Evolutionary conservation across 768 basidiomycete genomes (phyloP).

Genomic region (Termitomyces sp.): DNA sequence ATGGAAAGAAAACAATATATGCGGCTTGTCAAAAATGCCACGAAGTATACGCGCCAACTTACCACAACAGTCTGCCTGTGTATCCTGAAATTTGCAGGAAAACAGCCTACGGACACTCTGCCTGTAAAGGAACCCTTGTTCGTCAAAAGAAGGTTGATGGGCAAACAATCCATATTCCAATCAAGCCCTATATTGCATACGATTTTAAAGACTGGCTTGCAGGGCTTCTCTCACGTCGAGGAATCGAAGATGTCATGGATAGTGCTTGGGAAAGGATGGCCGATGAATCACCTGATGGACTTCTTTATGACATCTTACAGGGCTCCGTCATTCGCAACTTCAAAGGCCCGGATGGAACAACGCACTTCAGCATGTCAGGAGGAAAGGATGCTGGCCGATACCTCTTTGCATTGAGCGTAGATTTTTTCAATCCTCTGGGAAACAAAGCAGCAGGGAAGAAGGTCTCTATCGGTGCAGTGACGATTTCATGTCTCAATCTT

Average conservation of each 20-base stretch:
- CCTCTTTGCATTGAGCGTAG: slow-evolving; percentile 26
- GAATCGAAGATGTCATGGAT: not conserved
- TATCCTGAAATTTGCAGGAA: not conserved
- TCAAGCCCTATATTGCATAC: not conserved
- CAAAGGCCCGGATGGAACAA: slow-evolving; percentile 18
- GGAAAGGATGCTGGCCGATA: slow-evolving; percentile 15
- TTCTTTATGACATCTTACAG: not conserved
- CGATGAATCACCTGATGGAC: not conserved
- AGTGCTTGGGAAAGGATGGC: not conserved
- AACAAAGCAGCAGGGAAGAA: slow-evolving; percentile 22
- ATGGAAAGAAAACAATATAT: not conserved
- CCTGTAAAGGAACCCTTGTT: not conserved
- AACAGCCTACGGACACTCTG: not conserved
- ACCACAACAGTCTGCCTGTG: not conserved
- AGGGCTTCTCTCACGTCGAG: not conserved
- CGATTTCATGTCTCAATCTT: slow-evolving; percentile 31
- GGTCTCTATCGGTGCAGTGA: slow-evolving; percentile 24
- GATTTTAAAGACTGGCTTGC: not conserved
- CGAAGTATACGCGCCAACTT: not conserved
- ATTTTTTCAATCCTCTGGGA: slow-evolving; percentile 20
- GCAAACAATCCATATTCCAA: not conserved
- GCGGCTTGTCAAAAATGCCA: not conserved
- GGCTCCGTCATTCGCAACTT: not conserved
- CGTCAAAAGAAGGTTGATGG: too few relatives aligned
- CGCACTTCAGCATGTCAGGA: slow-evolving; percentile 15